These are phyloP conservation scores for Candida ulmi DNA, from an alignment of 805 yeast genomes.

Conservation along the genomic window DNA sequence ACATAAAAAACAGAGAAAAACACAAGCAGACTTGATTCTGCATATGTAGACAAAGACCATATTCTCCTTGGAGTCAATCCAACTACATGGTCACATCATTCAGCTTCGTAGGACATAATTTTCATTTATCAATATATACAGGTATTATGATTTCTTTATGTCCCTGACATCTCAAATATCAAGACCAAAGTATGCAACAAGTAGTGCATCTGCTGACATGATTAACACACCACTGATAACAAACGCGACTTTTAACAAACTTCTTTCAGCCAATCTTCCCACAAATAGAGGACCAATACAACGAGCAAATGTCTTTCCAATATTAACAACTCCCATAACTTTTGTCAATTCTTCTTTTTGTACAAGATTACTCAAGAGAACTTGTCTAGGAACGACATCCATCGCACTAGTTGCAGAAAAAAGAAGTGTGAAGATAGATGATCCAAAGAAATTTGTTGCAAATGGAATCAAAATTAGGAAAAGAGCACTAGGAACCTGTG, in stretches of 20 bases:
- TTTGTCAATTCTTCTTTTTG: conserved; percentile 58
- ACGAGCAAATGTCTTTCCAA: conserved; percentile 80
- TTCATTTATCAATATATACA: too few species aligned
- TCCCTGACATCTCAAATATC: too few species aligned
- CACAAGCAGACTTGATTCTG: too few species aligned
- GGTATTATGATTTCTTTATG: too few species aligned
- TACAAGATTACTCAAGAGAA: conserved; percentile 65
- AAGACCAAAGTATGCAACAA: conserved; percentile 27
- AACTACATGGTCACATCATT: too few species aligned
- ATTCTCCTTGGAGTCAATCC: too few species aligned
- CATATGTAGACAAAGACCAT: too few species aligned
- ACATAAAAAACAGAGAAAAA: too few species aligned
- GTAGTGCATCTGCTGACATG: conserved; percentile 27
- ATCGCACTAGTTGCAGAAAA: conserved; percentile 66
- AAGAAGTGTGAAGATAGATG: conserved; percentile 45
- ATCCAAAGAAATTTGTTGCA: conserved; percentile 29
- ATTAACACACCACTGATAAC: conserved; percentile 47
- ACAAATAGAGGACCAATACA: conserved; percentile 78
- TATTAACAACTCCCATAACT: conserved; percentile 81
- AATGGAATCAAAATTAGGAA: conserved; percentile 53
- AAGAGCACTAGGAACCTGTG: conserved; percentile 74
- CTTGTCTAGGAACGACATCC: conserved; percentile 92
- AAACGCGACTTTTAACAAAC: conserved; percentile 43
- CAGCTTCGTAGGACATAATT: too few species aligned
- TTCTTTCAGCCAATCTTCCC: conserved; percentile 59